Base-by-base conservation (phyloP, 441 rosid species). In the Oxalis stricta region DNA sequence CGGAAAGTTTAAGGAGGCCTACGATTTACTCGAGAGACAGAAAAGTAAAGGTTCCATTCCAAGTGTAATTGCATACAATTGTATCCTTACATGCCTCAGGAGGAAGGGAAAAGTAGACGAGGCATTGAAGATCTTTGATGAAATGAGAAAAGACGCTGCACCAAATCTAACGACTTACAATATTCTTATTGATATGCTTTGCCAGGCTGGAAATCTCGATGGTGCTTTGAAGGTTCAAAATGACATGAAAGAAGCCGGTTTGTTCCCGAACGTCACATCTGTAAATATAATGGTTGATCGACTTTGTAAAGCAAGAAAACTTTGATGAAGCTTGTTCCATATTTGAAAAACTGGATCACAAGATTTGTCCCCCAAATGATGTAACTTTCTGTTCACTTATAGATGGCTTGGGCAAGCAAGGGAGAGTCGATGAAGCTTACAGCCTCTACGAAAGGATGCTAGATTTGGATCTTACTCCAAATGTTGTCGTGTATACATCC, bases 221-320 rank as follows among this genome's bases (percentile, higher is more conserved):
- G 55, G 38, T 54, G 93, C 94, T 55, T 68, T 69, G 34, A 66
- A 66, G 77, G 67, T 83, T 51, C 75, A 60, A 18, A 87, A 77
- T 75, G 68, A 82, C 48, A 89, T 89, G 98, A 62, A 68, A 70
- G 82, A 76, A 63, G 82, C 70, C 46, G 94, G 94, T 38, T 43
- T 85, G 60, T 89, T 76, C 61, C 96, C 94, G 28, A 83, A 83
- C 59, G 76, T 85, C 33, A 60, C 65, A 62, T 85, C 98, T 31
- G 61, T 80, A 41, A 89, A 89, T 71, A 78, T 89, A 59, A 83
- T 89, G 96, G 74, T 83, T 43, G 96, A 89, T 59, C 69, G 93
- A 58, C 72, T 89, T 5, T 89, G 98, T 60, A 89, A 89, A 72
- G 82, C 94, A 23, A 69, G 66, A 37, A 85, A 68, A 59, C 77